phyloP scores from a whole-genome alignment of 2,329 filamentous ascomycete genomes.

The Ophiostoma quercus region DNA sequence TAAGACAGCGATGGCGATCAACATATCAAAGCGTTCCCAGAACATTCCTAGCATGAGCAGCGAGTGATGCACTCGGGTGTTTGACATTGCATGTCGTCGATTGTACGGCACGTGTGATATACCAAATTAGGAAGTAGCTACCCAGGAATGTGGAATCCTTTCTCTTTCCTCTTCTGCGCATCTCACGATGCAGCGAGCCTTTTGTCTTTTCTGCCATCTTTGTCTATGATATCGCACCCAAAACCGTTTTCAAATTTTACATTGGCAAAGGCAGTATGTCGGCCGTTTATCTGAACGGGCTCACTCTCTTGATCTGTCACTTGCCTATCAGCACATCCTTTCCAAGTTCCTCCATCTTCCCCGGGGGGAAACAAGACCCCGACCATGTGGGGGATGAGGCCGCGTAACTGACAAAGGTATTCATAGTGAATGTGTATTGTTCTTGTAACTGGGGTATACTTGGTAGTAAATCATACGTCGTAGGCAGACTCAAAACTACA shows the following conservation, averaged over 20 bases:
- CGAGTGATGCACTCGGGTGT: not conserved
- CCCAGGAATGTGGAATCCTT: not conserved
- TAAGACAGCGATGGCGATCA: not conserved
- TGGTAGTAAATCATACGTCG: no score
- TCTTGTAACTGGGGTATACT: no score
- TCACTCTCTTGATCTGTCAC: not conserved
- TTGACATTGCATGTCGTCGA: not conserved
- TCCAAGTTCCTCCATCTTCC: not conserved
- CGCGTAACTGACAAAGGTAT: not conserved
- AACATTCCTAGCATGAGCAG: not conserved
- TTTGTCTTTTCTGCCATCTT: not conserved
- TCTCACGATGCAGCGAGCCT: not conserved
- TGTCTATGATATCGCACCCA: no score
- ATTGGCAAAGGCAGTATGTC: not conserved
- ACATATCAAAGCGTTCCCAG: not conserved
- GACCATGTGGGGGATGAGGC: not conserved
- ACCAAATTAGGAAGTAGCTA: not conserved
- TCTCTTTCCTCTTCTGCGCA: not conserved
- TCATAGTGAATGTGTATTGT: no score
- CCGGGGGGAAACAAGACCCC: not conserved
- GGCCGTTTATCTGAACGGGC: not conserved
- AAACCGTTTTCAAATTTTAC: not conserved
- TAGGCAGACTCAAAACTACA: not conserved
- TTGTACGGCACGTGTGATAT: not conserved
- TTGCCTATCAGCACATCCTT: not conserved